Evolutionary conservation across 345 rosid genomes (phyloP).

Genomic region (Stellera chamaejasme): DNA sequence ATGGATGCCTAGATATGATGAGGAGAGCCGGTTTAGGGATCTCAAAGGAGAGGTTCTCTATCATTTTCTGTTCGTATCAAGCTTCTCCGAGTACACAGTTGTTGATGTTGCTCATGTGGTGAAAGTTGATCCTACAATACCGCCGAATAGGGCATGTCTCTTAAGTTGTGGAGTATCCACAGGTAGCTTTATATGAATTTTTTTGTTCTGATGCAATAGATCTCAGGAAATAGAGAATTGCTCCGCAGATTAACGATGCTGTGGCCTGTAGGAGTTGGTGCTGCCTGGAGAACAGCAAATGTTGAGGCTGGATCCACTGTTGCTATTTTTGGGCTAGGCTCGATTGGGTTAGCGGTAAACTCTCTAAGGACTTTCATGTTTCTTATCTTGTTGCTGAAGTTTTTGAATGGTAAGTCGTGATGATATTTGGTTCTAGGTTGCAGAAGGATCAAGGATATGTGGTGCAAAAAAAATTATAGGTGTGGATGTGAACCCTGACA

Average conservation of each 20-base stretch:
- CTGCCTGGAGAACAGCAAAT: constrained; percentile 75
- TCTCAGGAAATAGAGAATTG: background rate
- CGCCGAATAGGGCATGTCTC: constrained; percentile 76
- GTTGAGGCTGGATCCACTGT: constrained; percentile 84
- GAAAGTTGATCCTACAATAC: constrained; percentile 52
- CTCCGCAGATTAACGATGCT: background rate
- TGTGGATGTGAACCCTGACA: constrained; percentile 53
- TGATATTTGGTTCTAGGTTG: constrained; percentile 40
- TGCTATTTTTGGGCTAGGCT: constrained; percentile 81
- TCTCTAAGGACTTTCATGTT: background rate
- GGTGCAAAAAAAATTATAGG: constrained; percentile 81
- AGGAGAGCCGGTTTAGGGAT: constrained; percentile 69
- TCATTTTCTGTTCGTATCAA: constrained; percentile 70
- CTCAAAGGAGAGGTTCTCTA: constrained; percentile 50
- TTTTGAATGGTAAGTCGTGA: background rate
- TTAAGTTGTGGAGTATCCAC: constrained; percentile 87
- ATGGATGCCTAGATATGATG: constrained; percentile 77
- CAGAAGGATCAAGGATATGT: constrained; percentile 73
- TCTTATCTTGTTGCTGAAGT: background rate
- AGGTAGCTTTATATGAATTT: constrained; percentile 28
- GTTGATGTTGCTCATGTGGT: constrained; percentile 58
- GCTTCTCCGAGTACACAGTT: constrained; percentile 75
- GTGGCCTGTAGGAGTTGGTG: constrained; percentile 63
- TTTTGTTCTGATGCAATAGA: background rate
- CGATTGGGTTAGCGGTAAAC: constrained; percentile 79